Percentiles rank a stretch among this genome's conserved stretches.
phyloP scores from a whole-genome alignment of 768 basidiomycete species.

The Omphalotus guepiniiformis region DNA sequence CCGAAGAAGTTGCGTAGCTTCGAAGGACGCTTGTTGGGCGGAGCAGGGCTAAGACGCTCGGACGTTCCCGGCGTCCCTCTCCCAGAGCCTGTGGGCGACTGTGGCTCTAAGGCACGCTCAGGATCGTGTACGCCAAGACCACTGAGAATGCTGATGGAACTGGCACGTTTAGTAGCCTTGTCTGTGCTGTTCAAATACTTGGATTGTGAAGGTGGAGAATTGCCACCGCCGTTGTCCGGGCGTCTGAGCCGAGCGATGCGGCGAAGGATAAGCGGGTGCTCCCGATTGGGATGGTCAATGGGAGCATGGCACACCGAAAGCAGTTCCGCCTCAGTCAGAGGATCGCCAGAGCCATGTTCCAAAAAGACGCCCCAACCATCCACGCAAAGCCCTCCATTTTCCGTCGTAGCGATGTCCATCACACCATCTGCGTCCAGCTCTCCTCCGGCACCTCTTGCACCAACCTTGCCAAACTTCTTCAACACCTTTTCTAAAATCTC shows the following conservation, averaged over 20 bases:
- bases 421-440: conserved; percentile 34
- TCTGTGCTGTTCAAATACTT: conserved; percentile 28
- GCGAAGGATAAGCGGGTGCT: conserved; percentile 74
- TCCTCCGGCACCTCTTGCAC: conserved; percentile 28
- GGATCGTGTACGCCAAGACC: conserved; percentile 87
- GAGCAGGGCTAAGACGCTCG: conserved; percentile 21
- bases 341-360: conserved; percentile 60
- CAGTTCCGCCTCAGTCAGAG: conserved; percentile 78
- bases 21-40: conserved; percentile 44
- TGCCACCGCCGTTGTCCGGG: no score
- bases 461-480: conserved; percentile 80
- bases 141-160: conserved; percentile 90
- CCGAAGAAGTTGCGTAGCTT: conserved; percentile 96
- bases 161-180: conserved; percentile 83
- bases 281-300: conserved; percentile 72
- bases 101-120: conserved; percentile 60
- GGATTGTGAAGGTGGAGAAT: conserved; percentile 27
- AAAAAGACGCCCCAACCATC: conserved; percentile 90
- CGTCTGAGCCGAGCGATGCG: conserved; percentile 41
- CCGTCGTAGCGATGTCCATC: conserved; percentile 55
- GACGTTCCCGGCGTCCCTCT: conserved; percentile 10
- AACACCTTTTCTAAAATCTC: conserved; percentile 88
- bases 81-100: conserved; percentile 41
- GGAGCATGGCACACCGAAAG: conserved; percentile 80
- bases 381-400: conserved; percentile 72